Base-by-base conservation (phyloP, 495 filamentous ascomycete genomes). In the Penicillium cataractarum region DNA sequence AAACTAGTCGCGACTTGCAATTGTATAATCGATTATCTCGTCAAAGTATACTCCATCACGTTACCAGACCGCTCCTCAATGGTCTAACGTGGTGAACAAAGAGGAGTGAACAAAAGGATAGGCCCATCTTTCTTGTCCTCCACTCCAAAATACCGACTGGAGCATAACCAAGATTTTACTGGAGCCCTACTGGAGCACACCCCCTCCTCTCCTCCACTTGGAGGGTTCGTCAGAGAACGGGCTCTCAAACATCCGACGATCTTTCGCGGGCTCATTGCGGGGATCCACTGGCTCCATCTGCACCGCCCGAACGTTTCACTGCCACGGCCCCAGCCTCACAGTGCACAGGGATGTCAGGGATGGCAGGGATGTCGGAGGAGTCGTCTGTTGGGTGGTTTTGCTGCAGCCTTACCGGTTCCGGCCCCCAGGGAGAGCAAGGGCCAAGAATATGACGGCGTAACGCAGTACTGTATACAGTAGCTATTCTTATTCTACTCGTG, bases 281-380 rank as follows among this genome's bases (percentile, higher is more conserved):
- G 61, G 61, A 64, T 64, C 61, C 61, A 63, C 60, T 26, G 22
- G 42, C 60, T 57, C 60, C 53, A 58, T 62, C 54, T 66, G 66
- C 69, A 71, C 68, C 68, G 64, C 52, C 62, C 59, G 37, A 70
- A 60, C 37, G 59, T 63, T 63, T 63, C 69, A 69, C 69, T 71
- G 69, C 69, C 69, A 71, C 66, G 56, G 27, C 63, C 57, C 62
- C 62, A 71, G 61, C 69, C 69, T 71, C 69, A 69, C 42, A 46
- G 19, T 44, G 40, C 2, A 55, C 59, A 39, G 50, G 50, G 40
- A 55, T 64, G 13, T 27, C 2, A 31, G 22, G 15, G 35, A 46
- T 46, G 42, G 19, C 42, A 46, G n/a, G 35, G 35, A 39, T 39
- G 35, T 17, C 5, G 35, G 13, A 17, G 35, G 40, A 22, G 10